Evolutionary conservation across 2,329 filamentous ascomycete species (phyloP).

Genomic region (Colletotrichum sp.): DNA sequence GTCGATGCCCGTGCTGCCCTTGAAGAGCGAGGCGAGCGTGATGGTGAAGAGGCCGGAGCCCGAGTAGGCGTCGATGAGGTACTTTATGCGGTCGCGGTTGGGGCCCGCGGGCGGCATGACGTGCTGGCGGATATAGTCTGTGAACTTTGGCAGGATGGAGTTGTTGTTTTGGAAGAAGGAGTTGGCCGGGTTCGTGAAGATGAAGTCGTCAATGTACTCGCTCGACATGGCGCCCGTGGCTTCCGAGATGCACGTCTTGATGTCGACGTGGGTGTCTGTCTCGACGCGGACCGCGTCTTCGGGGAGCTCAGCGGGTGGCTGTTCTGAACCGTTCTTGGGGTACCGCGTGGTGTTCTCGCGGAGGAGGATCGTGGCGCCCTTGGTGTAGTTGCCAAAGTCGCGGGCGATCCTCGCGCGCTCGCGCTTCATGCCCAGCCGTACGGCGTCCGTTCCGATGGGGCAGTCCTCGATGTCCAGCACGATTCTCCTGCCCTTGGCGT

Average conservation of each 20-base stretch:
- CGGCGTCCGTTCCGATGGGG: slow-evolving; percentile 88
- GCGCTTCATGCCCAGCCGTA: slow-evolving; percentile 77
- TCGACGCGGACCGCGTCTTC: slow-evolving; percentile 56
- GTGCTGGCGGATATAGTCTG: slow-evolving; percentile 81
- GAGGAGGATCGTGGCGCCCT: slow-evolving; percentile 86
- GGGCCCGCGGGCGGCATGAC: slow-evolving; percentile 62
- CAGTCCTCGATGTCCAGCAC: slow-evolving; percentile 98
- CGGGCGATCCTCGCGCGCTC: slow-evolving; percentile 79
- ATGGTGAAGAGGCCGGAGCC: slow-evolving; percentile 98
- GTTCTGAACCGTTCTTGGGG: slow-evolving; percentile 45
- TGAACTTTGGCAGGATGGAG: slow-evolving; percentile 88
- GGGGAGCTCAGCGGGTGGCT: slow-evolving; percentile 31
- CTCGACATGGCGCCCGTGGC: slow-evolving; percentile 76
- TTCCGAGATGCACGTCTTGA: slow-evolving; percentile 91
- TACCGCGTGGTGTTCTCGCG: slow-evolving; percentile 82
- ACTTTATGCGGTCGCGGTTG: slow-evolving; percentile 63
- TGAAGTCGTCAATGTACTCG: slow-evolving; percentile 85
- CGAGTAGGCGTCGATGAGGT: slow-evolving; percentile 97
- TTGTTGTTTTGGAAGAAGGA: slow-evolving; percentile 99
- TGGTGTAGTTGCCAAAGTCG: slow-evolving; percentile 74
- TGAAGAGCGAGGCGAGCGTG: slow-evolving; percentile 84
- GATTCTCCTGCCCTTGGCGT: slow-evolving; percentile 78
- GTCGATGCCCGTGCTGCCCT: slow-evolving; percentile 88
- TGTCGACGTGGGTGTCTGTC: slow-evolving; percentile 68
- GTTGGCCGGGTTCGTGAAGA: slow-evolving; percentile 90